Conservation (phyloP, 441 rosid genomes). For the Rhodomyrtus psidioides region DNA sequence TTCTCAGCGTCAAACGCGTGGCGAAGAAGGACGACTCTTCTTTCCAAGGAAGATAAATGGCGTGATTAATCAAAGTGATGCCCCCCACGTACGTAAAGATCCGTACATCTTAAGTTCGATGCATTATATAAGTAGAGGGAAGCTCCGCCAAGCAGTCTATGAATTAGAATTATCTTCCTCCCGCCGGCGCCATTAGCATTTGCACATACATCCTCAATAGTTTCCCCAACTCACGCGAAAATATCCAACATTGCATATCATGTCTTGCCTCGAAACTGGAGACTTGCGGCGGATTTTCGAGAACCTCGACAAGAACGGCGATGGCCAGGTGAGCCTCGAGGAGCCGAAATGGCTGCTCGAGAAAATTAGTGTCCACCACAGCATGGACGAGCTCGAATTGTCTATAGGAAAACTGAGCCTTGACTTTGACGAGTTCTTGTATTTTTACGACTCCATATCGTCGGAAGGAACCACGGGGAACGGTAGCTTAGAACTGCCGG, state of each 20-base stretch:
- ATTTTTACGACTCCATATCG: constrained; percentile 39
- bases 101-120: not conserved
- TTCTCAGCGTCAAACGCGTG: not conserved
- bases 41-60: not conserved
- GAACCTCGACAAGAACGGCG: constrained; percentile 60
- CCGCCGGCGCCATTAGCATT: not conserved
- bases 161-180: not conserved
- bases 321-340: constrained; percentile 46
- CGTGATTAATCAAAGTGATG: not conserved
- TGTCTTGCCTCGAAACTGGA: too few species aligned
- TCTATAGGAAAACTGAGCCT: constrained; percentile 51
- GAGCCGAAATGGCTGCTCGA: constrained; percentile 70
- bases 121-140: not conserved
- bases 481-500: not conserved
- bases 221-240: not conserved
- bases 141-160: not conserved
- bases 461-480: not conserved
- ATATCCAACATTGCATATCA: not conserved
- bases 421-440: constrained; percentile 44
- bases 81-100: not conserved
- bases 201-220: not conserved
- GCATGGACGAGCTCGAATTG: constrained; percentile 37
- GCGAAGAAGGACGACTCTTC: not conserved
- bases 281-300: constrained; percentile 44
- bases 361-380: constrained; percentile 26